Conservation (phyloP, 108 stramenopile species). For the Cyclotella atomus region DNA sequence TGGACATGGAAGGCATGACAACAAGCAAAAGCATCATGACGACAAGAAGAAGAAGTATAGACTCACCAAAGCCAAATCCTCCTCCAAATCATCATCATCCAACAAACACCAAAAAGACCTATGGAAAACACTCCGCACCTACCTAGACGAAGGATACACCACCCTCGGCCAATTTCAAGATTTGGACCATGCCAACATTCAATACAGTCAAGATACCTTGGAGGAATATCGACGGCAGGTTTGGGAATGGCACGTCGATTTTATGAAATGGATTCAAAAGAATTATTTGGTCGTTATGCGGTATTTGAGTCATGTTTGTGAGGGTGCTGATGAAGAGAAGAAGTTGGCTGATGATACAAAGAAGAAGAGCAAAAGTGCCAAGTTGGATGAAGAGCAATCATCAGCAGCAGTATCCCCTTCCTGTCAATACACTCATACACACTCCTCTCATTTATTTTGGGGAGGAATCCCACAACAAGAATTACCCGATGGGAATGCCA, state of each 20-base stretch:
- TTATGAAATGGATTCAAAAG: slow-evolving; percentile 32
- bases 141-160: slow-evolving; percentile 42
- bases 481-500: slow-evolving; percentile 32
- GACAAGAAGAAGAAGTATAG: not conserved
- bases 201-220: slow-evolving; percentile 18
- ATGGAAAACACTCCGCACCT: slow-evolving; percentile 33
- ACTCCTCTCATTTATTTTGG: slow-evolving; percentile 52
- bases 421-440: slow-evolving; percentile 27
- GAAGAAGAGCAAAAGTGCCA: not conserved
- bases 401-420: not conserved
- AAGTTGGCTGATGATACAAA: not conserved
- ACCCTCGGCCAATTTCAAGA: slow-evolving; percentile 55
- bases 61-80: not conserved
- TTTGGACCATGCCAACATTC: slow-evolving; percentile 45
- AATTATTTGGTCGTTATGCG: slow-evolving; percentile 30
- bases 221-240: slow-evolving; percentile 25
- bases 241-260: slow-evolving; percentile 48
- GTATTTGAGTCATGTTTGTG: slow-evolving; percentile 39
- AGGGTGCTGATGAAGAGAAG: not conserved
- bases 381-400: not conserved
- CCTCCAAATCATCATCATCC: not conserved
- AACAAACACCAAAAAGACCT: slow-evolving; percentile 7
- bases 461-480: slow-evolving; percentile 15
- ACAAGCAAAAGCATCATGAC: not conserved
- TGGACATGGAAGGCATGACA: not conserved